These are phyloP conservation scores for Colletotrichum sp. DNA, from an alignment of 2,329 filamentous ascomycete species.

Conservation along the genomic window DNA sequence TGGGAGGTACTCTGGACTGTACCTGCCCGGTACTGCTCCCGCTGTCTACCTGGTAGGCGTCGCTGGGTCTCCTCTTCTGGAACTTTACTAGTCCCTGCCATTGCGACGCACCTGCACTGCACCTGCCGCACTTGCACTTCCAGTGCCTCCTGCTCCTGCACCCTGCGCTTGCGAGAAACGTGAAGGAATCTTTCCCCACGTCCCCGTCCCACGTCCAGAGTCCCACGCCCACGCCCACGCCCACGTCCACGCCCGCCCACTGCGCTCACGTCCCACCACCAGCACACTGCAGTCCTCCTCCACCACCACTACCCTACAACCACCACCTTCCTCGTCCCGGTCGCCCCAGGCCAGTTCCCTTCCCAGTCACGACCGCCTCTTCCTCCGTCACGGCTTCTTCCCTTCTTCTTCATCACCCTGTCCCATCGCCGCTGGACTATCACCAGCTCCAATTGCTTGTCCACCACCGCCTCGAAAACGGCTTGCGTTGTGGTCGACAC, in stretches of 20 bases:
- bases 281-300: not conserved
- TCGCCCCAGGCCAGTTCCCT: not conserved
- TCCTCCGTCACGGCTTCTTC: not conserved
- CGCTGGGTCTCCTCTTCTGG: not conserved
- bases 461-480: not conserved
- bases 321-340: constrained; percentile 1
- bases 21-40: not conserved
- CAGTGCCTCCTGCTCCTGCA: not conserved
- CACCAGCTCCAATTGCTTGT: not conserved
- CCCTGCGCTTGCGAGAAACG: not conserved
- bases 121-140: not conserved
- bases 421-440: not conserved
- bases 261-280: constrained; percentile 4
- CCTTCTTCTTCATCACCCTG: not conserved
- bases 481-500: not conserved
- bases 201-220: not conserved
- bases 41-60: not conserved
- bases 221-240: not conserved
- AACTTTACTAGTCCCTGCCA: not conserved
- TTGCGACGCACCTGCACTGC: not conserved
- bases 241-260: not conserved
- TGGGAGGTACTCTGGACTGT: not conserved
- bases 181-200: not conserved
- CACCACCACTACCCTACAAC: not conserved
- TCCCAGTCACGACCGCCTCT: constrained; percentile 15